Evolutionary conservation across 331 rosid species (phyloP), one percentile per base, ranked within the genome.

Genomic region (Quercus phellos): DNA sequence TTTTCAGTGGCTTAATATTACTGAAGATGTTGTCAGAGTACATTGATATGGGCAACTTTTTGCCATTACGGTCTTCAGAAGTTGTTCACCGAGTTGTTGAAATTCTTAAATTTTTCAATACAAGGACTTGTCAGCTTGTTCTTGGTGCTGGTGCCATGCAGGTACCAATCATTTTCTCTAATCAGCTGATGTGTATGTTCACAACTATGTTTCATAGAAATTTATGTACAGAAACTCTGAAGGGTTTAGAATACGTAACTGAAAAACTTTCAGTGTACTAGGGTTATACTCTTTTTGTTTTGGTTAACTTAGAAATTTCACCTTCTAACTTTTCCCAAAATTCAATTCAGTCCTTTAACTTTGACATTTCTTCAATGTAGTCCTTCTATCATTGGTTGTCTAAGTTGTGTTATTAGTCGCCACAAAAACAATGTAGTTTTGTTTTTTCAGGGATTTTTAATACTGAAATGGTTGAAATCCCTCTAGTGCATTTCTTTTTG

Each of bases 121-220:
- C 99, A 66, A 84, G 99, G 84, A 93, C 99, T 11, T 95, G 99
- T 79, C 99, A 95, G 77, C 97, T 95, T 86, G 99, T 95, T 80
- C 98, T 95, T 67, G 99, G 99, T 73, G 99, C 99, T 55, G 97
- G 98, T 68, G 99, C 99, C 64, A 95, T 95, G 99, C 99, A 95
- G 99, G 99, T 95, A 88, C 73, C 74, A 55, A 77, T 56, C 1
- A 3, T 64, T 38, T 68, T 19, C 30, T 17, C 58, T 50, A 6
- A 4, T 51, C 6, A 18, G 77, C 72, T 76, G 54, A 71, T 75
- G 3, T 21, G 17, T 46, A 46, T n/a, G 22, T 2, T 3, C 3
- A 26, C 63, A 30, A 19, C 13, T 30, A 0, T 46, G 4, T 42
- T 10, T 75, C 9, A 10, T 46, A 17, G 68, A n/a, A 22, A 9